Evolutionary conservation across 2,329 filamentous ascomycete genomes (phyloP), one percentile per base, ranked within the genome.

Genomic region (Claviceps monticola): DNA sequence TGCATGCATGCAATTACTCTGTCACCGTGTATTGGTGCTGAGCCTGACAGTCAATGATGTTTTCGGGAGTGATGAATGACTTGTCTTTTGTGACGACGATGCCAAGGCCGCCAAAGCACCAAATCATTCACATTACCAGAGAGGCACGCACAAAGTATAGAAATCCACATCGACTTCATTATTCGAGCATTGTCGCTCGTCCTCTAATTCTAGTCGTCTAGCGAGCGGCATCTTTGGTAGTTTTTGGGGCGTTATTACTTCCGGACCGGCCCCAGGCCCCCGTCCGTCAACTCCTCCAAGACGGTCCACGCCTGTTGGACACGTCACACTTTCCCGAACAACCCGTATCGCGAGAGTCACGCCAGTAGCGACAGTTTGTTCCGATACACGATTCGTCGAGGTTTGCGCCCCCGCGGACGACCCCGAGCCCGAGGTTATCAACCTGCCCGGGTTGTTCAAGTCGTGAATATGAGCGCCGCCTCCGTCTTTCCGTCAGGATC

Each of bases 141-240:
- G 9, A 34, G 9, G 1, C 9, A 34, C 29, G 9, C 29, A 11
- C 3, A 34, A 34, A 34, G 9, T 34, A 34, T 34, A 34, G 29
- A 34, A 34, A 34, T 11, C 29, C 29, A 34, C 29, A 34, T 34
- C 9, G 9, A 34, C 11, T n/a, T 23, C 23, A 56, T 56, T 58
- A 55, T 53, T 53, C 23, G 57, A 50, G 52, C 42, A 44, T 49
- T 56, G 52, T 48, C 54, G 55, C 59, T 49, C 52, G 53, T 53
- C 56, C 62, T 54, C 61, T 62, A 59, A 58, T 57, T 61, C 61
- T 62, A 55, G 54, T 62, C 13, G 57, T 66, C 62, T 66, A 68
- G 66, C 66, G 66, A 68, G 66, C 64, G 66, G 62, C 63, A 66
- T 67, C 64, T 65, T 67, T 64, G 64, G 62, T 66, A 57, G 61